Evolutionary conservation across 169 alveolate genomes (phyloP), one percentile per base, ranked within the genome.

Genomic region (Miamiensis avidus): DNA sequence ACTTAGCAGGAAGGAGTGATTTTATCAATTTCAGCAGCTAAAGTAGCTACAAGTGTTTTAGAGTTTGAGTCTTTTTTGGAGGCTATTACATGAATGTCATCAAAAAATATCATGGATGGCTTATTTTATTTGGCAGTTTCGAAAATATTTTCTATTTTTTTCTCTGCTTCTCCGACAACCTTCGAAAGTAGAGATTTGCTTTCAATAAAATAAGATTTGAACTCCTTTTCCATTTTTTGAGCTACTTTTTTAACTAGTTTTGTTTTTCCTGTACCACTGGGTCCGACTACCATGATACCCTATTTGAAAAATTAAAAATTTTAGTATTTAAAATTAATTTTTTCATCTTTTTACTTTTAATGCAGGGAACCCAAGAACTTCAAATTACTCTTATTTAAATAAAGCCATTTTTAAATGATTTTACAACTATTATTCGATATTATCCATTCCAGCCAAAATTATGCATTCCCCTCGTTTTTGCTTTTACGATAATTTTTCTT

Each of bases 61-160:
- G 69, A 49, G 20, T 49, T 49, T 49, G 69, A 49, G 93, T 94
- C 91, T 93, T 91, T 87, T 91, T 93, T 96, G 65, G 97, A 96
- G 79, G 98, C 98, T 33, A 97, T 93, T 31, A 97, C 91, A 90
- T 97, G 99, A 75, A 98, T 94, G 82, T 98, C 99, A 86, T 98
- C 99, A 15, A 98, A 93, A 86, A 98, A 94, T 27, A 98, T 91
- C 1, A 93, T 75, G 16, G 96, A 91, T 49, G 86, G 74, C 84
- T 69, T 65, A 82, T 76, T 34, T 87, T 65, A 88, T 86, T 91
- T 69, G 89, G 84, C 30, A 64, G 84, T 78, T 84, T 89, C 72
- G 83, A 91, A 75, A 82, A 84, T 81, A 73, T 89, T 65, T 79
- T 74, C 72, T 20, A 83, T 73, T 76, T 86, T 78, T 78, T 85